Conservation (phyloP, 176 grass and related monocot species). For the Oropetium thomaeum region DNA sequence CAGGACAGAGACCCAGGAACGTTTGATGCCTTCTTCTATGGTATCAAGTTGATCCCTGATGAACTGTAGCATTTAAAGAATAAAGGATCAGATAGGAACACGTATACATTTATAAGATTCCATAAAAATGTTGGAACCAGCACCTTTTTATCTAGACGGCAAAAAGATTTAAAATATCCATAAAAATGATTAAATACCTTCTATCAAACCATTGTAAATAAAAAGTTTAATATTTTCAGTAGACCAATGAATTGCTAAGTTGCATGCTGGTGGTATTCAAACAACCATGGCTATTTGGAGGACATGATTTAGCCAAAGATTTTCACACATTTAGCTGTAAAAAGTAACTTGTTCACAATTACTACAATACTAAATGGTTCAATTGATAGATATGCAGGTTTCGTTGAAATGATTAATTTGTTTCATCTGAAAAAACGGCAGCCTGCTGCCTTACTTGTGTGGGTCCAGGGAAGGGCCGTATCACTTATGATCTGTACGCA, state of each 20-base stretch:
- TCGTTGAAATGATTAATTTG: background rate
- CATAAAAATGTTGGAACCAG: background rate
- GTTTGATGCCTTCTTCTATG: slow-evolving; percentile 78
- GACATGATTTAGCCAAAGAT: background rate
- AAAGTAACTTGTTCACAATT: background rate
- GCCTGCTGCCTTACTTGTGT: no score
- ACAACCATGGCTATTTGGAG: background rate
- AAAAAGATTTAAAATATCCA: background rate
- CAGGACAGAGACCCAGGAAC: slow-evolving; percentile 54
- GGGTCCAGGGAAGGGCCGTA: no score
- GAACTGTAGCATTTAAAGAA: slow-evolving; percentile 53
- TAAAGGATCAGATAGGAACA: slow-evolving; percentile 29
- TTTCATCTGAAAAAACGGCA: no score
- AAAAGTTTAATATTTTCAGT: background rate
- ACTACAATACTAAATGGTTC: background rate
- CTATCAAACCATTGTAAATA: background rate
- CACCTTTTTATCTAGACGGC: background rate
- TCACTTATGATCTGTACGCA: no score
- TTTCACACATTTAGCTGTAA: background rate
- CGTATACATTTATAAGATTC: background rate
- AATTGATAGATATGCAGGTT: background rate
- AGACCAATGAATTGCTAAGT: background rate
- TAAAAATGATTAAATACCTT: background rate
- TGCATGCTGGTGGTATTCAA: background rate
- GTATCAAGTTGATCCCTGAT: slow-evolving; percentile 80